Conservation (phyloP, 495 filamentous ascomycete genomes). For the Trichoderma reesei region DNA sequence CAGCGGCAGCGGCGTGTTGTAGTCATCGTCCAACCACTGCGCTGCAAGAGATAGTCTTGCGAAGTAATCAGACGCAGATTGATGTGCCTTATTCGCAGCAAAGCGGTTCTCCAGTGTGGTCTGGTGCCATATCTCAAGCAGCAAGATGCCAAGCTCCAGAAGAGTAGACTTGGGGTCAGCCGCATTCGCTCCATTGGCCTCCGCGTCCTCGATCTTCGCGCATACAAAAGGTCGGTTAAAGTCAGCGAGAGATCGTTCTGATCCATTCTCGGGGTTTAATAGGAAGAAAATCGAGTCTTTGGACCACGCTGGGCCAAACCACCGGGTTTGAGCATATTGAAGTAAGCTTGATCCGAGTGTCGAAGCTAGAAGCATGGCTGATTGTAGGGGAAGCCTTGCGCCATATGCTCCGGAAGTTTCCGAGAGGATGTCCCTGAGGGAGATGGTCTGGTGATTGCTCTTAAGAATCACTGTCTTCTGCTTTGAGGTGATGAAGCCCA, state of each 20-base stretch:
- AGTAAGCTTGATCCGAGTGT: conserved; percentile 15
- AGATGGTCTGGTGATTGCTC: neutral
- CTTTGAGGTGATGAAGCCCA: neutral
- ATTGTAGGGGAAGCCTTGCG: conserved; percentile 7
- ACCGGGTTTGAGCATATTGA: conserved; percentile 14
- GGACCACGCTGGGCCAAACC: conserved; percentile 9
- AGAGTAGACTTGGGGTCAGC: conserved; percentile 13
- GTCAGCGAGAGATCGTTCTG: neutral
- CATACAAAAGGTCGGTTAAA: conserved; percentile 10
- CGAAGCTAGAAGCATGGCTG: conserved; percentile 13
- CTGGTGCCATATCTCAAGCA: conserved; percentile 18
- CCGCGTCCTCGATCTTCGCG: neutral
- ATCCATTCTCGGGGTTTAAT: neutral
- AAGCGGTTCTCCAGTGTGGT: conserved; percentile 14
- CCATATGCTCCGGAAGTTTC: neutral
- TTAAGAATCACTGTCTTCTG: neutral
- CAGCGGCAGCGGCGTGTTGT: neutral
- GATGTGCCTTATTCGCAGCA: neutral
- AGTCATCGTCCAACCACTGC: neutral
- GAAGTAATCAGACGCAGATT: neutral
- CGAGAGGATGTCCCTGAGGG: neutral
- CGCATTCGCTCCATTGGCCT: neutral
- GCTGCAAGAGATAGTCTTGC: neutral
- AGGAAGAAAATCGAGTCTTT: conserved; percentile 1
- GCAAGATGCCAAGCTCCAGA: conserved; percentile 17